A percentile compares a stretch with the other conserved stretches of the same genome.
Evolutionary conservation across 371 early-diverging fungal species (phyloP).

Genomic region (Thermomucor indicae-seudaticae): DNA sequence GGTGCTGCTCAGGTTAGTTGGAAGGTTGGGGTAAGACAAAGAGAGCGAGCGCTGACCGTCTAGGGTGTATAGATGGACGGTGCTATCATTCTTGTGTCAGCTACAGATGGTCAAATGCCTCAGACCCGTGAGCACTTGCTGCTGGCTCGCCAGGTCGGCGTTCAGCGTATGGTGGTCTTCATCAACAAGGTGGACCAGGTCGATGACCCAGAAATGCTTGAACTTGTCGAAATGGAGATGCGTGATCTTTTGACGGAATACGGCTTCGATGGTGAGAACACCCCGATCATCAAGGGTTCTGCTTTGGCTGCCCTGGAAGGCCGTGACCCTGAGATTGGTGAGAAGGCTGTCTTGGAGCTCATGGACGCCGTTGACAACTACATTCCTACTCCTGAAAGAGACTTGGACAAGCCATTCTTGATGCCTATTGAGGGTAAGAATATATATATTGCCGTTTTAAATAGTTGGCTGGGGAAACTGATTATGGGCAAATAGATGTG

Average conservation of each 20-base stretch:
- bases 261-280: constrained; percentile 91
- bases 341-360: constrained; percentile 81
- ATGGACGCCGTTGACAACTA: constrained; percentile 92
- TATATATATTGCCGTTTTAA: background rate
- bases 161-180: constrained; percentile 94
- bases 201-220: constrained; percentile 95
- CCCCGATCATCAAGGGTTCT: constrained; percentile 94
- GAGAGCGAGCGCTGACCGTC: background rate
- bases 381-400: constrained; percentile 94
- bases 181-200: constrained; percentile 99
- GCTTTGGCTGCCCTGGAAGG: constrained; percentile 96
- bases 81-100: constrained; percentile 98
- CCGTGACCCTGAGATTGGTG: constrained; percentile 89
- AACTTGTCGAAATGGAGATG: constrained; percentile 99
- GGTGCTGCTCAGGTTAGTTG: constrained; percentile 92
- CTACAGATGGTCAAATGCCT: constrained; percentile 94
- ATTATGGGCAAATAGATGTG: constrained; percentile 56
- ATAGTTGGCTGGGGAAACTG: background rate
- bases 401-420: constrained; percentile 98
- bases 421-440: constrained; percentile 88
- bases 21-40: constrained; percentile 7
- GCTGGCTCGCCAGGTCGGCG: constrained; percentile 96
- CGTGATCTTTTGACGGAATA: constrained; percentile 90
- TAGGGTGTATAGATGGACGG: constrained; percentile 78
- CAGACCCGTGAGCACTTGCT: constrained; percentile 98